Conservation (phyloP, 129 eudicot genomes). For the Daucus carota region DH1_v3.0 NC_030385.2:1811001-1811500, state of each 20-base stretch:
- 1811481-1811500: neutral
- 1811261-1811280: neutral
- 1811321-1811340: neutral
- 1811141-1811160: neutral
- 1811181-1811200: neutral
- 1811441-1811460: too few species aligned
- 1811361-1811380: neutral
- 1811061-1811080: neutral
- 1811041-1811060: neutral
- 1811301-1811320: neutral
- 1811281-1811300: neutral
- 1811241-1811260: neutral
- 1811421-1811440: too few species aligned
- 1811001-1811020: too few species aligned
- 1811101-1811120: neutral
- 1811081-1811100: neutral
- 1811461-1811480: neutral
- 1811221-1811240: neutral
- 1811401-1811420: neutral
- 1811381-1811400: neutral
- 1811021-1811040: too few species aligned
- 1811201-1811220: neutral
- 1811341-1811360: neutral
- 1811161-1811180: neutral
- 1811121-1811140: neutral